These are phyloP conservation scores for Alternaria triticimaculans DNA, from an alignment of 2,329 filamentous ascomycete genomes.

Conservation along the genomic window DNA sequence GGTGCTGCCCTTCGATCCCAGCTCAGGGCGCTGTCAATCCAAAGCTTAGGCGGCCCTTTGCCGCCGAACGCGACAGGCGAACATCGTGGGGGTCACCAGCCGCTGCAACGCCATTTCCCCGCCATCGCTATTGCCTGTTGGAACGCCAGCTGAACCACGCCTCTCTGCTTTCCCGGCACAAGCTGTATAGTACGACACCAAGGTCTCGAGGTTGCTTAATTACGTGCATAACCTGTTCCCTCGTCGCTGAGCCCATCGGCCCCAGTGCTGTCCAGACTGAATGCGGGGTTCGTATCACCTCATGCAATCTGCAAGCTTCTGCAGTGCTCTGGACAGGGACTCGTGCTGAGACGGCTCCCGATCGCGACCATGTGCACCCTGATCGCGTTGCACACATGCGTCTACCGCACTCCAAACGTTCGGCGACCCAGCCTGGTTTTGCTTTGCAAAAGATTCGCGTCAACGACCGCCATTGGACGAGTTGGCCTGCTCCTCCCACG, in stretches of 20 bases:
- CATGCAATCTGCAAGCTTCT: slow-evolving; percentile 14
- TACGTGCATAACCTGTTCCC: background rate
- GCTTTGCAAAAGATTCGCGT: slow-evolving; percentile 8
- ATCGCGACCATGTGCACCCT: slow-evolving; percentile 6
- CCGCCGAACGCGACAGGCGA: slow-evolving; percentile 20
- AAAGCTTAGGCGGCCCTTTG: slow-evolving; percentile 18
- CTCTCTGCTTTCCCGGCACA: slow-evolving; percentile 14
- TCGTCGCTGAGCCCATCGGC: background rate
- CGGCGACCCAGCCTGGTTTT: background rate
- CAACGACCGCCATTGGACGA: slow-evolving; percentile 1
- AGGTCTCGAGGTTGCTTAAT: slow-evolving; percentile 1
- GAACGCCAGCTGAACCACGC: background rate
- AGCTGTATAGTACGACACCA: background rate
- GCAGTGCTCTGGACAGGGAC: slow-evolving; percentile 2
- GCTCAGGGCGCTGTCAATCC: slow-evolving; percentile 9
- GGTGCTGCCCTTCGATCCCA: slow-evolving; percentile 4
- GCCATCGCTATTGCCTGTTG: background rate
- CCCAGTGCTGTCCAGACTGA: background rate
- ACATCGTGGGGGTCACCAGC: slow-evolving; percentile 17
- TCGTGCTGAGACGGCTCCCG: background rate
- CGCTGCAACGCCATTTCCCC: background rate
- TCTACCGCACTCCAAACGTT: background rate
- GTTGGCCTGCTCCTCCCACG: background rate
- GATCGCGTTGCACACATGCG: slow-evolving; percentile 1
- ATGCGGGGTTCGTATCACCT: slow-evolving; percentile 17